Evolutionary conservation across 2,329 filamentous ascomycete genomes (phyloP).

Genomic region (Coniochaeta hoffmannii): DNA sequence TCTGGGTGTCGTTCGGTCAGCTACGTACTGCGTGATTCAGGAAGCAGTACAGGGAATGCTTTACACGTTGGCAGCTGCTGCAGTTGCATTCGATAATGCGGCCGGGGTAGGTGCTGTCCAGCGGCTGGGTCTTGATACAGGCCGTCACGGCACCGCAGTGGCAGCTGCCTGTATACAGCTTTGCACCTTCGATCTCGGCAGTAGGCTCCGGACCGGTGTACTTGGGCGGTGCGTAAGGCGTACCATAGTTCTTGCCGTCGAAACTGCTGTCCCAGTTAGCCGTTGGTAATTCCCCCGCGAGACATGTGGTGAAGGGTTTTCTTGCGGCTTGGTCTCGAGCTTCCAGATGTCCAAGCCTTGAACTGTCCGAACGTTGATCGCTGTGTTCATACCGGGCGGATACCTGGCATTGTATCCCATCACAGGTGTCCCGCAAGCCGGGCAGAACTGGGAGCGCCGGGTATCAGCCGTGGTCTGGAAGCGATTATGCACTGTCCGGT

Average conservation of each 20-base stretch:
- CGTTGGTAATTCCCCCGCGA: neutral
- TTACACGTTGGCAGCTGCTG: constrained; percentile 38
- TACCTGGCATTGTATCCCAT: constrained; percentile 20
- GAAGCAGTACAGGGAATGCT: constrained; percentile 2
- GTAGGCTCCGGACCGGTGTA: constrained; percentile 23
- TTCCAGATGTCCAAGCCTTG: constrained; percentile 35
- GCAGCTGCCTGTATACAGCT: constrained; percentile 41
- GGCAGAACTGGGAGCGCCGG: constrained; percentile 36
- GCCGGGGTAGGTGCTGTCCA: constrained; percentile 21
- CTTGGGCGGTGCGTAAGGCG: constrained; percentile 21
- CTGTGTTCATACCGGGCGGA: neutral
- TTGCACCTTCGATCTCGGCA: constrained; percentile 26
- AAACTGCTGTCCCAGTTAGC: constrained; percentile 18
- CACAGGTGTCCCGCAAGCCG: constrained; percentile 39
- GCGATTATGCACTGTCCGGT: neutral
- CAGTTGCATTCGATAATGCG: constrained; percentile 38
- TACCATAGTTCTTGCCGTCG: constrained; percentile 24
- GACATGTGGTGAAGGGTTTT: neutral
- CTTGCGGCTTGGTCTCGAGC: constrained; percentile 29
- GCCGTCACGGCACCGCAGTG: constrained; percentile 43
- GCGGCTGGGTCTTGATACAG: constrained; percentile 31
- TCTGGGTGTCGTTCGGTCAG: constrained; percentile 19
- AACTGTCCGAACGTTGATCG: constrained; percentile 24
- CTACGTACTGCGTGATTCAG: neutral
- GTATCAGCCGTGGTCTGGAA: neutral